These are phyloP conservation scores for Pogostemon cablin DNA, from an alignment of 257 asterid species.

Conservation along the genomic window DNA sequence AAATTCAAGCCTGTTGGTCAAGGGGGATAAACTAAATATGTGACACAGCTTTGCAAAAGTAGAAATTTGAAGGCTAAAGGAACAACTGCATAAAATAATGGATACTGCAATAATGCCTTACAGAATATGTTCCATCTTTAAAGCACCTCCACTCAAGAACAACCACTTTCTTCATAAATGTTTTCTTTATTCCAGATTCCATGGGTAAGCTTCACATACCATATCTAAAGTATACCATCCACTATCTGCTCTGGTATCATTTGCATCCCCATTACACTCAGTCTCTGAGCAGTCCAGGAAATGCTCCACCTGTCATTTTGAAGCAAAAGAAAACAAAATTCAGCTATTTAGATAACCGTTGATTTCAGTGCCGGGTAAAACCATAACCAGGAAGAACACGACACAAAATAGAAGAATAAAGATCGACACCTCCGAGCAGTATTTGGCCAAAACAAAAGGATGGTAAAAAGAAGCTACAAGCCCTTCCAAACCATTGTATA, in stretches of 20 bases:
- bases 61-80: constrained; percentile 33
- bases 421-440: neutral
- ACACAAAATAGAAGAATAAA: neutral
- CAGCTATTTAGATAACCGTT: neutral
- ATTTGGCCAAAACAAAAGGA: neutral
- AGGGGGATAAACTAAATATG: constrained; percentile 30
- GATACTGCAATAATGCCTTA: constrained; percentile 41
- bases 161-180: constrained; percentile 48
- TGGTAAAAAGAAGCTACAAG: neutral
- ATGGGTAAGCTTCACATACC: constrained; percentile 26
- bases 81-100: constrained; percentile 43
- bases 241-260: constrained; percentile 40
- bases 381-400: neutral
- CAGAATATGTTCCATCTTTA: constrained; percentile 65
- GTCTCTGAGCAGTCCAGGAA: constrained; percentile 35
- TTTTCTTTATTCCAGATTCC: constrained; percentile 48
- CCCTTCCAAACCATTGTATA: neutral
- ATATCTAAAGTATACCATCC: constrained; percentile 31
- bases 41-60: constrained; percentile 43
- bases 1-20: constrained; percentile 40
- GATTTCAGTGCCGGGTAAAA: neutral
- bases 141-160: constrained; percentile 60
- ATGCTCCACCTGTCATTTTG: constrained; percentile 28
- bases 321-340: constrained; percentile 1
- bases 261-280: constrained; percentile 47